These are phyloP conservation scores for Trichoderma gamsii DNA, from an alignment of 495 filamentous ascomycete genomes.

Conservation along the genomic window DNA sequence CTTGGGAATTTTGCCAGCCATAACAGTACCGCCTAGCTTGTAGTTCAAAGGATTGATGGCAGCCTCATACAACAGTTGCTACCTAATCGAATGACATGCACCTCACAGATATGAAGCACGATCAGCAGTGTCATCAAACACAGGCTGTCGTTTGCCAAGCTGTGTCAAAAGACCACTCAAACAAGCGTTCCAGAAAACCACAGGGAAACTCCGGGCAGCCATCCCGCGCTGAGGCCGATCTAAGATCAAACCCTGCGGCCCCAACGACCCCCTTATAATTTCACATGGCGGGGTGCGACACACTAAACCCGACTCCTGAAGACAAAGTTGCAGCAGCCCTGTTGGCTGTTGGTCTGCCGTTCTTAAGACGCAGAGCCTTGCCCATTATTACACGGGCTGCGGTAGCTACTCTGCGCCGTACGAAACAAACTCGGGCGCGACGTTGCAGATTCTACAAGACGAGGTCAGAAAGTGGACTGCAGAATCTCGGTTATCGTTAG, in stretches of 20 bases:
- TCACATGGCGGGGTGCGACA: conserved; percentile 8
- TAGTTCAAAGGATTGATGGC: no score
- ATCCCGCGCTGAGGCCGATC: conserved; percentile 3
- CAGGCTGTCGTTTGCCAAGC: no score
- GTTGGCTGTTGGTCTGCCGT: background rate
- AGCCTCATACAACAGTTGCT: no score
- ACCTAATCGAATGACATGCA: no score
- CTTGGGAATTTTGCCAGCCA: no score
- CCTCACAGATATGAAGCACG: no score
- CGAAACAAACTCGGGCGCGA: background rate
- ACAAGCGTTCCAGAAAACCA: no score
- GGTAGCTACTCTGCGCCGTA: background rate
- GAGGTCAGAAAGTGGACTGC: background rate
- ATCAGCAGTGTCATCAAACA: no score
- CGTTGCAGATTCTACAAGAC: background rate
- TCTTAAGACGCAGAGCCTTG: background rate
- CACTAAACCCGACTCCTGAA: conserved; percentile 5
- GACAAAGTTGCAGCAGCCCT: background rate
- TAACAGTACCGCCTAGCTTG: no score
- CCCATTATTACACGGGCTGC: background rate
- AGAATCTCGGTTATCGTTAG: background rate
- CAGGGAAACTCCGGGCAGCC: background rate
- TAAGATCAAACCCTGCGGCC: conserved; percentile 4
- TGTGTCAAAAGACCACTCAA: no score
- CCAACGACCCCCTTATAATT: conserved; percentile 1